phyloP scores from a whole-genome alignment of 345 rosid genomes.

The Noccaea caerulescens region DNA sequence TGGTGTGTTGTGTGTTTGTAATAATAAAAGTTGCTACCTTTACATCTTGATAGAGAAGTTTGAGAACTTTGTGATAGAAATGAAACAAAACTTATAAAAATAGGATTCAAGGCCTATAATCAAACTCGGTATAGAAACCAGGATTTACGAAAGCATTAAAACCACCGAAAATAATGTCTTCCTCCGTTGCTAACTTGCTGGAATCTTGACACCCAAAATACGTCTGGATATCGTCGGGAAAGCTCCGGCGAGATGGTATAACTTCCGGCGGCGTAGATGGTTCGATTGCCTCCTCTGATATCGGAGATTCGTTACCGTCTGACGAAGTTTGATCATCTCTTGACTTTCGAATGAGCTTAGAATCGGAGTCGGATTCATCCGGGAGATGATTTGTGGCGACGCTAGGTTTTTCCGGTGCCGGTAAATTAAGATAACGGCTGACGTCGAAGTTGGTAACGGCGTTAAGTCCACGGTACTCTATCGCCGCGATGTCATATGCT shows the following conservation, averaged over 20 bases:
- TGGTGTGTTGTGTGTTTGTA: neutral
- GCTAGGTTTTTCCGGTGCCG: constrained; percentile 5
- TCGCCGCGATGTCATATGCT: constrained; percentile 94
- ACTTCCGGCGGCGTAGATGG: constrained; percentile 46
- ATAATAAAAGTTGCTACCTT: constrained; percentile 24
- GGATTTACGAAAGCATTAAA: constrained; percentile 54
- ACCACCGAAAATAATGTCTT: constrained; percentile 62
- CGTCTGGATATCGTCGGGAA: constrained; percentile 79
- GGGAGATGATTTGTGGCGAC: constrained; percentile 20
- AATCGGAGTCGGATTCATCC: constrained; percentile 10
- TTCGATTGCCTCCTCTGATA: constrained; percentile 72
- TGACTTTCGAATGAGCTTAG: neutral
- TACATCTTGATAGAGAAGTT: neutral
- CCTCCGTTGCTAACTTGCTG: constrained; percentile 49
- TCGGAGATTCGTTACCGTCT: constrained; percentile 38
- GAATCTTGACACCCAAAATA: constrained; percentile 70
- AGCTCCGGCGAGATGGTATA: constrained; percentile 52
- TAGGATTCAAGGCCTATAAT: constrained; percentile 28
- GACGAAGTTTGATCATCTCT: constrained; percentile 25
- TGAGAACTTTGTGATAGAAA: too few relatives aligned
- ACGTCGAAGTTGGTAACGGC: constrained; percentile 95
- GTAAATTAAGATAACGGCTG: constrained; percentile 58
- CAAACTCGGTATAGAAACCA: constrained; percentile 60
- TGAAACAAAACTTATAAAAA: constrained; percentile 4
- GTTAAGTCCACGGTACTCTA: constrained; percentile 89